These are phyloP conservation scores for Kalanchoe fedtschenkoi DNA, from an alignment of 164 flowering plant genomes.

Conservation along the genomic window DNA sequence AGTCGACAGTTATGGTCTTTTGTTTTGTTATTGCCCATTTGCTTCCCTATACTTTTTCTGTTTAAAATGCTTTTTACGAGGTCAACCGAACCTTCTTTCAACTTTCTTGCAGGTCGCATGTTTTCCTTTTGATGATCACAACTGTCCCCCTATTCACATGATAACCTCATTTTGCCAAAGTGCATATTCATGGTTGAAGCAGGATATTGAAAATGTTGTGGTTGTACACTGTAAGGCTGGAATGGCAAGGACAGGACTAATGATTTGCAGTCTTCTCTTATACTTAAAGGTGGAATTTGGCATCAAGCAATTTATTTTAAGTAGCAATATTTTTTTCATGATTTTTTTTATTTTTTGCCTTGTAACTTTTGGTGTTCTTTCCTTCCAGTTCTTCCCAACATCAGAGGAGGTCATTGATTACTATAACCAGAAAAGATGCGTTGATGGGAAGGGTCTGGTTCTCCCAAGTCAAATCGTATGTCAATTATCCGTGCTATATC, in stretches of 20 bases:
- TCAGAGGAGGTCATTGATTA: constrained; percentile 88
- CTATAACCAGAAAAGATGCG: constrained; percentile 93
- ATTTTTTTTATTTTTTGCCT: not conserved
- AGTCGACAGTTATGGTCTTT: too few species aligned
- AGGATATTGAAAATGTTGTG: constrained; percentile 86
- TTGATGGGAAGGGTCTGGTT: constrained; percentile 92
- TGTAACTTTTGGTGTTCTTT: not conserved
- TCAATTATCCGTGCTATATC: constrained; percentile 7
- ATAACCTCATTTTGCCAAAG: constrained; percentile 84
- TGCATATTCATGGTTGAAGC: constrained; percentile 94
- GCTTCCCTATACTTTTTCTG: not conserved
- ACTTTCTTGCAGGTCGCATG: constrained; percentile 59
- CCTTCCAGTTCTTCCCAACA: constrained; percentile 77
- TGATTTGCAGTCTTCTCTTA: constrained; percentile 94
- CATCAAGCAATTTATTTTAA: not conserved
- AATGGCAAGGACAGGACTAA: constrained; percentile 94
- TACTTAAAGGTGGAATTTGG: constrained; percentile 57
- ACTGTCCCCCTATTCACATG: constrained; percentile 92
- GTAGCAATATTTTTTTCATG: not conserved
- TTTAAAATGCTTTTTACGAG: not conserved
- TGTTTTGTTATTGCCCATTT: not conserved
- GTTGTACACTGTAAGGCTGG: constrained; percentile 99
- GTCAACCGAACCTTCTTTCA: not conserved
- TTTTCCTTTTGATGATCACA: constrained; percentile 98
- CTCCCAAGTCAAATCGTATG: constrained; percentile 99